Base-by-base conservation (phyloP, 148 eudicot genomes). In the Nyssa sinensis region DNA sequence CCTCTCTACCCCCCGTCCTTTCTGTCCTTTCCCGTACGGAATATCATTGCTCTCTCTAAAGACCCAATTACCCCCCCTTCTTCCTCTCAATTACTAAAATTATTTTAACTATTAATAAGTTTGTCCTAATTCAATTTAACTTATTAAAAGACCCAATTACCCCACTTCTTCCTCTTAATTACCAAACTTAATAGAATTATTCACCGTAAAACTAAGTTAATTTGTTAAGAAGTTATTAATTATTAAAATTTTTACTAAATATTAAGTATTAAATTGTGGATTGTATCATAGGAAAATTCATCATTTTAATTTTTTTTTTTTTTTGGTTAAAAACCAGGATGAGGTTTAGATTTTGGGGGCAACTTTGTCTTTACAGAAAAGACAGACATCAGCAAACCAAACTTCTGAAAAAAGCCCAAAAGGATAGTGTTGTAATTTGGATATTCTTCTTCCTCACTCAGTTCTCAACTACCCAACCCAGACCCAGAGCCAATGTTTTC, bases 11-110 rank as follows among this genome's bases (percentile, higher is more conserved):
- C 7, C 7, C 63, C 75, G 73, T 70, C 81, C 84, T 86, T 77
- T 73, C 66, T 74, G 96, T 91, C 94, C 97, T 93, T 84, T 74
- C 28, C 71, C 77, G 96, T 93, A 93, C 96, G 90, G 83, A 63
- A 53, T 71, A 9, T 63, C 72, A 13, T 73, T 51, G 24, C 27
- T 35, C 21, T 61, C 4, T 4, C 7, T 19, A 83, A 70, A 60
- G 70, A 83, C 86, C 24, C 1, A 24, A 39, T 32, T 79, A 49
- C 75, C 88, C 86, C 67, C 33, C 0, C 19, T 28, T 47, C 44
- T 10, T 27, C 12, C 60, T 28, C n/a, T 8, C 17, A 66, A 29
- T 65, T 17, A 53, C 13, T 28, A n/a, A 31, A 16, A 0, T 5
- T 44, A 0, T 44, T 14, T 44, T n/a, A n/a, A n/a, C n/a, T n/a